Conservation (phyloP, 768 basidiomycete genomes). For the Sarcodon sp. region DNA sequence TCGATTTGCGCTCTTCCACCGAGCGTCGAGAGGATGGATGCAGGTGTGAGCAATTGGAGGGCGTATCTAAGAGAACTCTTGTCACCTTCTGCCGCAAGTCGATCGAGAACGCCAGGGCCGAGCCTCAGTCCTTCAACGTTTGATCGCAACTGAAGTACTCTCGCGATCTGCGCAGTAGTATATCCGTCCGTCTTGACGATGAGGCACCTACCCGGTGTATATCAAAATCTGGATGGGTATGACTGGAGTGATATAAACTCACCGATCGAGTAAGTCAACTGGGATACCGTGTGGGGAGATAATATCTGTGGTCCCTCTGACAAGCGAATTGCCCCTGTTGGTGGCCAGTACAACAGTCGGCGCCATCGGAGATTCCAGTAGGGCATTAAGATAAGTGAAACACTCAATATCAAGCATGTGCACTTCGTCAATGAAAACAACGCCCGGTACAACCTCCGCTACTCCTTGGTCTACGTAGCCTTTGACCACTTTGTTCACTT, state of each 20-base stretch:
- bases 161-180: slow-evolving; percentile 69
- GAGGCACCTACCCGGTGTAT: slow-evolving; percentile 51
- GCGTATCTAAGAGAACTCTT: slow-evolving; percentile 82
- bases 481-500: slow-evolving; percentile 97
- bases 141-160: slow-evolving; percentile 78
- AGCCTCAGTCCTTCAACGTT: slow-evolving; percentile 78
- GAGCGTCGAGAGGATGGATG: slow-evolving; percentile 72
- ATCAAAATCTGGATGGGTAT: not conserved
- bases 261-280: slow-evolving; percentile 88
- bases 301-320: slow-evolving; percentile 89
- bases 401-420: slow-evolving; percentile 99
- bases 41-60: slow-evolving; percentile 83
- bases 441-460: slow-evolving; percentile 94
- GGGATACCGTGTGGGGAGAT: slow-evolving; percentile 90
- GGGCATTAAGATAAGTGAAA: slow-evolving; percentile 94
- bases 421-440: slow-evolving; percentile 98
- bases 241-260: slow-evolving; percentile 11
- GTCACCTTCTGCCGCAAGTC: slow-evolving; percentile 72
- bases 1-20: slow-evolving; percentile 73
- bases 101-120: slow-evolving; percentile 64
- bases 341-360: slow-evolving; percentile 97
- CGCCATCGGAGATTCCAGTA: slow-evolving; percentile 93
- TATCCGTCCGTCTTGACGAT: slow-evolving; percentile 90
- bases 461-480: slow-evolving; percentile 97
- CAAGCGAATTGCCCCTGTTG: slow-evolving; percentile 85